A percentile compares a stretch with the other conserved stretches of the same genome.
Conservation (phyloP, 768 basidiomycete species). For the Boletus fagicola region DNA sequence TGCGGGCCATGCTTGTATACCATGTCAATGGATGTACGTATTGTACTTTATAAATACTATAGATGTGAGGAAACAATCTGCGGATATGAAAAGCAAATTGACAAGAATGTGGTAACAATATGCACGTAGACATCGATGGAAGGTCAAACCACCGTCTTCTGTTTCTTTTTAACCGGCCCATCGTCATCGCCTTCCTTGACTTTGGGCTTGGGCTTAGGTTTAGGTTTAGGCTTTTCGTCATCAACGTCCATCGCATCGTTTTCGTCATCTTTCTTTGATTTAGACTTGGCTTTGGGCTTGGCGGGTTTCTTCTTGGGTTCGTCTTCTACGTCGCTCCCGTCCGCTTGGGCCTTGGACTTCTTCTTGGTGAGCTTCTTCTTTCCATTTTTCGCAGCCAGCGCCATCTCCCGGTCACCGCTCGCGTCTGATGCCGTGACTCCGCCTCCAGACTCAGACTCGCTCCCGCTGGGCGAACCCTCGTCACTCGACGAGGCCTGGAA, state of each 20-base stretch:
- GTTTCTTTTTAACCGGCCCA: slow-evolving; percentile 75
- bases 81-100: not conserved
- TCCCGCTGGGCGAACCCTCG: slow-evolving; percentile 80
- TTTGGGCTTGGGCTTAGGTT: slow-evolving; percentile 41
- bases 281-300: slow-evolving; percentile 43
- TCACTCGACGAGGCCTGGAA: slow-evolving; percentile 87
- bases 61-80: slow-evolving; percentile 4
- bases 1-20: slow-evolving; percentile 10
- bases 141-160: slow-evolving; percentile 49
- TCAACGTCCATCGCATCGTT: slow-evolving; percentile 51
- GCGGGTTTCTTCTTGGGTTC: slow-evolving; percentile 50
- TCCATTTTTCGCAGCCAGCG: slow-evolving; percentile 37
- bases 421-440: slow-evolving; percentile 83
- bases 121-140: not conserved
- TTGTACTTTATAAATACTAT: slow-evolving; percentile 26
- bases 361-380: slow-evolving; percentile 39
- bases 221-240: slow-evolving; percentile 40
- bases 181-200: slow-evolving; percentile 38
- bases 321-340: slow-evolving; percentile 42
- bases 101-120: not conserved
- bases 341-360: slow-evolving; percentile 46
- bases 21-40: slow-evolving; percentile 18
- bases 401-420: slow-evolving; percentile 70
- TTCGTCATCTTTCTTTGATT: slow-evolving; percentile 42
- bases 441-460: slow-evolving; percentile 59